phyloP scores from a whole-genome alignment of 345 rosid species.

The Sapria himalayana region DNA sequence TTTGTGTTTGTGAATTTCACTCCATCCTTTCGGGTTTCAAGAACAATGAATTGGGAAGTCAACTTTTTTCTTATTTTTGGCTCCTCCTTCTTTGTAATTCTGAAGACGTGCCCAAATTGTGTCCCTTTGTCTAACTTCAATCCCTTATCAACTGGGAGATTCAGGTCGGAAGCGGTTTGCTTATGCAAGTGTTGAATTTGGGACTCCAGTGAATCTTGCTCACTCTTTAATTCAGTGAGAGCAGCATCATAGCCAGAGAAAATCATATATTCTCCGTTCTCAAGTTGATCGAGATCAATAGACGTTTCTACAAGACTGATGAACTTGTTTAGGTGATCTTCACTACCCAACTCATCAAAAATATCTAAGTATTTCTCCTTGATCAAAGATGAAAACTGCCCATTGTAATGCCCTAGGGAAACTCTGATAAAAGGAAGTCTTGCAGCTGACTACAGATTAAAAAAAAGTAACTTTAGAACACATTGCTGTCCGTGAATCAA shows the following conservation, averaged over 20 bases:
- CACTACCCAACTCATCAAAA: constrained; percentile 34
- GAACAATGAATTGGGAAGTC: constrained; percentile 61
- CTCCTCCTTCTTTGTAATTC: constrained; percentile 97
- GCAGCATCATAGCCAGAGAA: constrained; percentile 65
- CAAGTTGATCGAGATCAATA: constrained; percentile 86
- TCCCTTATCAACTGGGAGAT: constrained; percentile 61
- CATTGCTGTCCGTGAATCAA: too few species aligned
- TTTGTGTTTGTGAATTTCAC: constrained; percentile 88
- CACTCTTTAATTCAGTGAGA: constrained; percentile 44
- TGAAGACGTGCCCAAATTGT: constrained; percentile 88
- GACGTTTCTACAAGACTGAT: constrained; percentile 68
- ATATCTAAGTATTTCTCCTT: constrained; percentile 40
- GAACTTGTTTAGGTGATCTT: constrained; percentile 62
- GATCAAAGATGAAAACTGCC: constrained; percentile 46
- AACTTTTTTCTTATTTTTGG: constrained; percentile 90
- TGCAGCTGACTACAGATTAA: constrained; percentile 44
- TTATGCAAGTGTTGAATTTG: constrained; percentile 68
- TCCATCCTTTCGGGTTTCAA: constrained; percentile 96
- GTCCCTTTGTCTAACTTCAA: constrained; percentile 83
- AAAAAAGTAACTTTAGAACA: not conserved
- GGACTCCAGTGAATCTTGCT: constrained; percentile 51
- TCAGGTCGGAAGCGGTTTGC: constrained; percentile 69
- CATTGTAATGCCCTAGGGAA: constrained; percentile 43
- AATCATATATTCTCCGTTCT: constrained; percentile 91
- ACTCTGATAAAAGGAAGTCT: constrained; percentile 68